phyloP scores from a whole-genome alignment of 2,329 filamentous ascomycete species.

The Nemania serpens region DNA sequence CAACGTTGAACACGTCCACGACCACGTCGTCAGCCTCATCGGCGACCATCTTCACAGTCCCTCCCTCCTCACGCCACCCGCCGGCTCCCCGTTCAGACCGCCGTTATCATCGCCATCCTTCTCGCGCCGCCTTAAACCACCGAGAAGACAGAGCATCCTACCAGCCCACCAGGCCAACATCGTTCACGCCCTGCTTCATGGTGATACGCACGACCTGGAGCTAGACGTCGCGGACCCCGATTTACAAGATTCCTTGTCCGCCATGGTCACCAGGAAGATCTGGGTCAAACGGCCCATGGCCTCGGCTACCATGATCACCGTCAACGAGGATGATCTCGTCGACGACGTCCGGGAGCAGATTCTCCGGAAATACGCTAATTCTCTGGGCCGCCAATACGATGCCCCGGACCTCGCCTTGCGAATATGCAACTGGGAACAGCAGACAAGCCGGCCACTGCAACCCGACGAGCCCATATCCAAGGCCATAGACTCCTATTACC shows the following conservation, averaged over 20 bases:
- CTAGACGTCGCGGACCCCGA: constrained; percentile 42
- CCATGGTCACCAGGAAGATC: constrained; percentile 76
- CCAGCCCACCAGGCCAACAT: constrained; percentile 51
- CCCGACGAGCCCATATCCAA: constrained; percentile 84
- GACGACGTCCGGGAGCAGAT: constrained; percentile 95
- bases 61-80: constrained; percentile 24
- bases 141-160: constrained; percentile 51
- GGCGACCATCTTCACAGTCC: constrained; percentile 29
- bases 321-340: constrained; percentile 86
- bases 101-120: constrained; percentile 30
- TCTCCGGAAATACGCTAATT: constrained; percentile 91
- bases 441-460: constrained; percentile 70
- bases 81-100: constrained; percentile 24
- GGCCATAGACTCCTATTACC: constrained; percentile 81
- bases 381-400: constrained; percentile 85
- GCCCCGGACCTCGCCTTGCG: constrained; percentile 85
- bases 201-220: constrained; percentile 47
- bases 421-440: constrained; percentile 72
- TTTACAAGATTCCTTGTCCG: constrained; percentile 47
- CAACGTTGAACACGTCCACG: background rate
- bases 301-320: constrained; percentile 84
- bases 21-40: constrained; percentile 19
- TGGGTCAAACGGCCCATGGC: constrained; percentile 90
- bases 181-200: constrained; percentile 59
- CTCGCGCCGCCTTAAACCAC: constrained; percentile 38